Percentiles rank a stretch among this genome's conserved stretches.
Conservation (phyloP, 2,329 filamentous ascomycete species). For the Tetracladium maxilliforme region DNA sequence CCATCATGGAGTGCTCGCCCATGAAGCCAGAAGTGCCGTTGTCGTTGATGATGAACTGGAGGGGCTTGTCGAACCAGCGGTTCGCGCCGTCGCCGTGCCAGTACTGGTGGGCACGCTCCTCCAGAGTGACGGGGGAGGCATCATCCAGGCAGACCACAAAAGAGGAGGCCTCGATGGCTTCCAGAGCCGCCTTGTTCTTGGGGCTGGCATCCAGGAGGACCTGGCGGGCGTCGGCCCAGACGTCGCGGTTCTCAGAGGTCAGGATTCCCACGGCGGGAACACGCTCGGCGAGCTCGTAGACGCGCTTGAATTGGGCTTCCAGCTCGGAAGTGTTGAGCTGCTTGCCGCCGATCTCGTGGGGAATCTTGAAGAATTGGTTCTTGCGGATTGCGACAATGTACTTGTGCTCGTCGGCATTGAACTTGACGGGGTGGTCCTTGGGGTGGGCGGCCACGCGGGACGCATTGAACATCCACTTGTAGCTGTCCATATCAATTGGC, state of each 20-base stretch:
- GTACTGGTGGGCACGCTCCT: constrained; percentile 91
- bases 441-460: constrained; percentile 73
- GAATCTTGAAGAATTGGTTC: constrained; percentile 94
- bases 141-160: constrained; percentile 93
- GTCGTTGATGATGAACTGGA: constrained; percentile 96
- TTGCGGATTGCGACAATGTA: constrained; percentile 85
- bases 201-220: constrained; percentile 62
- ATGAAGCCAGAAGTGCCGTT: constrained; percentile 96
- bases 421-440: constrained; percentile 74
- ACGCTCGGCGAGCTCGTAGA: constrained; percentile 66
- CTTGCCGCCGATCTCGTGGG: constrained; percentile 65
- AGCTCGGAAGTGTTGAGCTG: constrained; percentile 82
- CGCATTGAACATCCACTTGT: constrained; percentile 98
- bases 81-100: constrained; percentile 97
- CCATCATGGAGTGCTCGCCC: constrained; percentile 99
- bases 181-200: constrained; percentile 62
- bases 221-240: constrained; percentile 76
- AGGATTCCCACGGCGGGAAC: constrained; percentile 66
- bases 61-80: constrained; percentile 95
- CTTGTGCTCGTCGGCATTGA: constrained; percentile 57
- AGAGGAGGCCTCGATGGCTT: constrained; percentile 74
- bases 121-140: constrained; percentile 76
- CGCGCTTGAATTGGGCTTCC: constrained; percentile 72
- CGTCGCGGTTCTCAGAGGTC: constrained; percentile 84
- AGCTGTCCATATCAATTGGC: constrained; percentile 96